Evolutionary conservation across 352 stramenopile species (phyloP).

Genomic region (Pythium pectinolyticum): DNA sequence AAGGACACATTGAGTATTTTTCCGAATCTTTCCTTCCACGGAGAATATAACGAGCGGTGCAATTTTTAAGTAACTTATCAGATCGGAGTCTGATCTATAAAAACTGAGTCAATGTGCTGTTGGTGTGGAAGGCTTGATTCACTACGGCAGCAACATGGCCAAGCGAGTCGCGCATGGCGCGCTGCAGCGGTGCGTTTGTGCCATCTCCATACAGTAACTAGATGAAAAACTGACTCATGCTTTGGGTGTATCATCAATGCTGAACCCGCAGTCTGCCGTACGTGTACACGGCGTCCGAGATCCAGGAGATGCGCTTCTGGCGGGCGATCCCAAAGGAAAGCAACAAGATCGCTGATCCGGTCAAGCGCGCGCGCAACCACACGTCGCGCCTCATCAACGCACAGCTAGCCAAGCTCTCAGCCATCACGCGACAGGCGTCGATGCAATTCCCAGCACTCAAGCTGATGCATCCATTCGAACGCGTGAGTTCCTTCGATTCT

Average conservation of each 20-base stretch:
- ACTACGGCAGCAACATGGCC: neutral
- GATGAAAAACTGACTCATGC: neutral
- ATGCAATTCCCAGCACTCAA: conserved; percentile 78
- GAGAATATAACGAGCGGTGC: conserved; percentile 15
- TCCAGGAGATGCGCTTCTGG: conserved; percentile 90
- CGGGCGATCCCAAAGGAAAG: conserved; percentile 65
- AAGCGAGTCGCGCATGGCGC: conserved; percentile 53
- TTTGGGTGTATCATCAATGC: neutral
- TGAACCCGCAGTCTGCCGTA: conserved; percentile 56
- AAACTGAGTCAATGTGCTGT: neutral
- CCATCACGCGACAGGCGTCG: conserved; percentile 67
- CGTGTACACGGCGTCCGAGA: conserved; percentile 76
- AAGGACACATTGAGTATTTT: conserved; percentile 26
- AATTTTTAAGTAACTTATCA: too few relatives aligned
- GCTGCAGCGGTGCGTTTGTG: conserved; percentile 54
- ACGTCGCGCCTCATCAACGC: conserved; percentile 81
- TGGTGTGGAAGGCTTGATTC: neutral
- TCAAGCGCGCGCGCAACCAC: conserved; percentile 82
- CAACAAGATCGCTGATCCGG: conserved; percentile 73
- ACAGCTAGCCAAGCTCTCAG: conserved; percentile 72
- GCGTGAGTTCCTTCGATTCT: conserved; percentile 36
- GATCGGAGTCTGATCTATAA: neutral
- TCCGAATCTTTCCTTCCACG: conserved; percentile 17
- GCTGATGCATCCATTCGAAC: conserved; percentile 79
- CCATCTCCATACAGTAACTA: too few relatives aligned